Evolutionary conservation across 768 basidiomycete genomes (phyloP).

Genomic region (Serendipita vermifera): DNA sequence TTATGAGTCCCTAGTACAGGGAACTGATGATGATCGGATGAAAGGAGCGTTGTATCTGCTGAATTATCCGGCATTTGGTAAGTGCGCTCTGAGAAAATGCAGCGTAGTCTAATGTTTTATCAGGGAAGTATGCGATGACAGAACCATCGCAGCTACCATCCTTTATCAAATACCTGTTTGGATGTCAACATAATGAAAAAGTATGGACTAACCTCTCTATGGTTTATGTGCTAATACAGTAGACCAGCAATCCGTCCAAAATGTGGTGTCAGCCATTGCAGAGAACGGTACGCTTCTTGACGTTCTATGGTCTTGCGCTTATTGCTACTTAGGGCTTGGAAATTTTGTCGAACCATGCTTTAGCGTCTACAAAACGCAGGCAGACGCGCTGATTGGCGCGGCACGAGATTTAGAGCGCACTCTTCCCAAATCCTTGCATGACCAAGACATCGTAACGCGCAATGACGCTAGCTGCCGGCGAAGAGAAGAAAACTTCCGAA

Average conservation of each 20-base stretch:
- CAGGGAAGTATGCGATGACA: constrained; percentile 32
- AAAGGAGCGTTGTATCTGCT: constrained; percentile 81
- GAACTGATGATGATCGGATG: constrained; percentile 77
- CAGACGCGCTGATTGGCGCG: constrained; percentile 27
- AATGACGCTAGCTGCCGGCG: not conserved
- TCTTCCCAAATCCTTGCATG: not conserved
- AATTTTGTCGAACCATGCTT: constrained; percentile 48
- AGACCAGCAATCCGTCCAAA: constrained; percentile 62
- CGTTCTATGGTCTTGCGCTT: constrained; percentile 6
- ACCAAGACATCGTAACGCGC: not conserved
- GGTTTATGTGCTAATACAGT: not conserved
- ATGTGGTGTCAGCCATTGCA: constrained; percentile 47
- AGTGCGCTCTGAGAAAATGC: constrained; percentile 15
- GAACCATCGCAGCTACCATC: constrained; percentile 47
- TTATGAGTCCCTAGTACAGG: constrained; percentile 47
- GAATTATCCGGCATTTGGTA: constrained; percentile 49
- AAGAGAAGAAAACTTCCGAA: not conserved
- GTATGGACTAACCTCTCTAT: constrained; percentile 22
- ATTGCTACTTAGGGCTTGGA: constrained; percentile 34
- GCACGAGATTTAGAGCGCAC: not conserved
- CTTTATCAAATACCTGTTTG: constrained; percentile 48
- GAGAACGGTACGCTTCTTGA: constrained; percentile 39
- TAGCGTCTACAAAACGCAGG: constrained; percentile 22
- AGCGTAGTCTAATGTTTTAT: too few species aligned
- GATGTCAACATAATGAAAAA: constrained; percentile 76